Base-by-base conservation (phyloP, 2,329 filamentous ascomycete species). In the Zymoseptoria pseudotritici region DNA sequence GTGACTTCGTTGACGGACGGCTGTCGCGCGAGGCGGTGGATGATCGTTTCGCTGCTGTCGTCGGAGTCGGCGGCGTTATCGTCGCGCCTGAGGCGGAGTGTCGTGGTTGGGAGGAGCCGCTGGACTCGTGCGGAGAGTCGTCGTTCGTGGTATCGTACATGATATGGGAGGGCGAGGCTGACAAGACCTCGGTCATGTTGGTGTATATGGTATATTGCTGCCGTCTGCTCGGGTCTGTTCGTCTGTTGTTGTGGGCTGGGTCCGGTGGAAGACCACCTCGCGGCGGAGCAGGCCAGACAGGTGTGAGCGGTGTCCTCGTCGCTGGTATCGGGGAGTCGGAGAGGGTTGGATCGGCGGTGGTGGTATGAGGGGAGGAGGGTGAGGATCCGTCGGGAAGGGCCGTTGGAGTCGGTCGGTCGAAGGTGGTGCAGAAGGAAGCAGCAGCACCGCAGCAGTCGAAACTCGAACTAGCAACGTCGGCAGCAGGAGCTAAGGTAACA, bases 101-200 rank as follows among this genome's bases (percentile, higher is more conserved):
- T 21, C 55, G 52, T 31, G 53, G 53, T 46, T 58, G 57, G 50
- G 51, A 50, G 53, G 58, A 58, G 55, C 60, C 36, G 55, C 53
- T 46, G 36, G 36, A 46, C 36, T 46, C 36, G 36, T 4, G 36
- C 11, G 36, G 36, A 46, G 36, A 46, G 36, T 46, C 36, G 11
- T 46, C 36, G 17, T 13, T 17, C 10, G 11, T 17, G 13, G 36
- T 46, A 46, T 46, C 36, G 36, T 46, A 46, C 36, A 46, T 52
- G 59, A 50, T 22, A 53, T 21, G 24, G 54, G 55, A 11, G 60
- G 21, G 31, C 26, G 26, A n/a, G 58, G 36, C 36, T 29, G 60
- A 56, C 46, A 65, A 50, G 46, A 65, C 64, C 52, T 65, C 62
- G 26, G 65, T 61, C 65, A 67, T 67, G 54, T 17, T 57, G 52